Evolutionary conservation across 2,329 filamentous ascomycete species (phyloP).

Genomic region (Colletotrichum paranaense): DNA sequence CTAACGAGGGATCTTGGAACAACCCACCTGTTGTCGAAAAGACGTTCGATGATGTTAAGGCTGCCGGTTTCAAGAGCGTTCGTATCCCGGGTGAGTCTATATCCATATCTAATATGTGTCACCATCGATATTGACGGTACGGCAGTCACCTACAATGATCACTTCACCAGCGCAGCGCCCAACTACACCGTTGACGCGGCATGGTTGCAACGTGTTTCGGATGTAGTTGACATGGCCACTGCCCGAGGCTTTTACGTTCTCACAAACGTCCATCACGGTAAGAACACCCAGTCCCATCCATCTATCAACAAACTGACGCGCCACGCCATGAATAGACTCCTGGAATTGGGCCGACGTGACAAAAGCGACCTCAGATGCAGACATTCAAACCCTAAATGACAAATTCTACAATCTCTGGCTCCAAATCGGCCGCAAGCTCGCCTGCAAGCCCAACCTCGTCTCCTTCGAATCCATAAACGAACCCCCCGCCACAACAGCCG

Average conservation of each 20-base stretch:
- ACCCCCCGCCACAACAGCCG: conserved; percentile 62
- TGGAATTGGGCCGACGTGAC: conserved; percentile 69
- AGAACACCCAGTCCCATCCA: neutral
- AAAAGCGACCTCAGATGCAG: conserved; percentile 48
- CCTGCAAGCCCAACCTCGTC: conserved; percentile 63
- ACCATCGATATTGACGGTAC: conserved; percentile 1
- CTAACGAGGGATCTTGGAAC: conserved; percentile 68
- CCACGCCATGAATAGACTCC: conserved; percentile 51
- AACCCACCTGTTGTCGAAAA: conserved; percentile 60
- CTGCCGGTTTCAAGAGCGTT: conserved; percentile 67
- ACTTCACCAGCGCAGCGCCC: conserved; percentile 62
- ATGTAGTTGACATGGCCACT: conserved; percentile 67
- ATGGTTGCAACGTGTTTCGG: conserved; percentile 68
- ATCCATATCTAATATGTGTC: too few species aligned
- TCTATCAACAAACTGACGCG: too few species aligned
- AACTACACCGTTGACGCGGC: conserved; percentile 63
- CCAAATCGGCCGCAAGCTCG: conserved; percentile 66
- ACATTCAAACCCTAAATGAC: conserved; percentile 64
- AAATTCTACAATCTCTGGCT: conserved; percentile 67
- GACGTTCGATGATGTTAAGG: conserved; percentile 64
- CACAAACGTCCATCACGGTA: conserved; percentile 67
- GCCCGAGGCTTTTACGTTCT: conserved; percentile 62
- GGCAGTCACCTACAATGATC: conserved; percentile 68
- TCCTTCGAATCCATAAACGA: conserved; percentile 72
- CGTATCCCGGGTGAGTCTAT: conserved; percentile 56